These are phyloP conservation scores for Dittrichia graveolens DNA, from an alignment of 129 eudicot species.

Conservation along the genomic window DNA sequence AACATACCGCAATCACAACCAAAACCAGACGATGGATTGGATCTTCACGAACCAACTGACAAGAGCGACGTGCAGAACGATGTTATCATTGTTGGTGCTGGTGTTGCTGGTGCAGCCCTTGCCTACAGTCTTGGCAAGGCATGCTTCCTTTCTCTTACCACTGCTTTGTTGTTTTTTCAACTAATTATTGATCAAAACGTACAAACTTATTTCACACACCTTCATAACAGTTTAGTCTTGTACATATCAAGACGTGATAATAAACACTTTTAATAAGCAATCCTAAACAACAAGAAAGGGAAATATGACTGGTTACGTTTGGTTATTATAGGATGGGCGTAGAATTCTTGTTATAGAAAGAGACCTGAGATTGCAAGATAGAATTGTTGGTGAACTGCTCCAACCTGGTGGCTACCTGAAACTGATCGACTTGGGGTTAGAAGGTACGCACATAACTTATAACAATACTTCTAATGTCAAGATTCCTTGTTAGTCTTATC, in stretches of 20 bases:
- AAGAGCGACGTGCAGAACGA: slow-evolving; percentile 10
- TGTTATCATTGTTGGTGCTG: slow-evolving; percentile 49
- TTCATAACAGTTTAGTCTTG: not conserved
- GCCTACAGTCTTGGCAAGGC: slow-evolving; percentile 49
- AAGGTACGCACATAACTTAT: too few species aligned
- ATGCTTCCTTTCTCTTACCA: slow-evolving; percentile 17
- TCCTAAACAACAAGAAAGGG: slow-evolving; percentile 1
- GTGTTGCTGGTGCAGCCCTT: slow-evolving; percentile 55
- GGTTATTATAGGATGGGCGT: slow-evolving; percentile 50
- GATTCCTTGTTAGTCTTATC: too few species aligned
- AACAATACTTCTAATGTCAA: too few species aligned
- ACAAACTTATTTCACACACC: not conserved
- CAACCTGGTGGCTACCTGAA: slow-evolving; percentile 69
- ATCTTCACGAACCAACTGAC: slow-evolving; percentile 8
- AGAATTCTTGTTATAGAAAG: slow-evolving; percentile 58
- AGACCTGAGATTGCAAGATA: slow-evolving; percentile 57
- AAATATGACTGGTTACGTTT: not conserved
- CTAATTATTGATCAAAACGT: too few species aligned
- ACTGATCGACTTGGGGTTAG: slow-evolving; percentile 54
- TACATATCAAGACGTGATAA: not conserved
- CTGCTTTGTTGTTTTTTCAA: not conserved
- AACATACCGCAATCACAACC: too few species aligned
- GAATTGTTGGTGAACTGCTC: slow-evolving; percentile 62
- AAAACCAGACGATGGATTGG: slow-evolving; percentile 24
- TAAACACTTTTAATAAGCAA: not conserved